Evolutionary conservation across 129 eudicot species (phyloP).

Genomic region (Lactuca saligna): DNA sequence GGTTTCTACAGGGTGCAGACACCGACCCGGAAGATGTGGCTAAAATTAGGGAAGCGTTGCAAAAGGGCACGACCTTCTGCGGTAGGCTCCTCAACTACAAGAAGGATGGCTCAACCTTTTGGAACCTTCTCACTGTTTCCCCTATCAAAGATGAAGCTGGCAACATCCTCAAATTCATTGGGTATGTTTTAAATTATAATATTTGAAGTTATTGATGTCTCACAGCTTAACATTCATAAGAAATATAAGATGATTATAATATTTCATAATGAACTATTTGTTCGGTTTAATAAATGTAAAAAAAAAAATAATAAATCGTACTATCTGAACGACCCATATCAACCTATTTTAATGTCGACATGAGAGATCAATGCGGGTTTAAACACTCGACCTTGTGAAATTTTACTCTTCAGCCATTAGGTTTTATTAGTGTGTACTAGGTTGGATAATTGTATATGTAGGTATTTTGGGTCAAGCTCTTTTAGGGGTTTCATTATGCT

Average conservation of each 20-base stretch:
- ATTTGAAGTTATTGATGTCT: too few species aligned
- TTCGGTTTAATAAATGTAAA: too few species aligned
- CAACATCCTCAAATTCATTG: slow-evolving; percentile 86
- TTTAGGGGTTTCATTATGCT: neutral
- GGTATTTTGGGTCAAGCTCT: too few species aligned
- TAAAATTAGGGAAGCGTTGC: slow-evolving; percentile 80
- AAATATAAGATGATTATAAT: neutral
- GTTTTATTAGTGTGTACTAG: neutral
- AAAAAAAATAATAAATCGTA: too few species aligned
- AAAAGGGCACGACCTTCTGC: slow-evolving; percentile 64
- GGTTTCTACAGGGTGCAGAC: slow-evolving; percentile 87
- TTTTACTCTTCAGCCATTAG: too few species aligned
- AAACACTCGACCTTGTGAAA: too few species aligned
- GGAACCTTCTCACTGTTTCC: slow-evolving; percentile 95
- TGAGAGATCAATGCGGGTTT: too few species aligned
- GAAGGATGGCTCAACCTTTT: slow-evolving; percentile 91
- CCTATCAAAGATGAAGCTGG: slow-evolving; percentile 96
- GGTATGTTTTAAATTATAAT: slow-evolving; percentile 39
- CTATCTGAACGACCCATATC: too few species aligned
- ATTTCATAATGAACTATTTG: too few species aligned
- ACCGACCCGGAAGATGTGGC: slow-evolving; percentile 94
- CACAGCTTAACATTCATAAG: neutral
- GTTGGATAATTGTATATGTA: neutral
- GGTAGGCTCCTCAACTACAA: slow-evolving; percentile 91
- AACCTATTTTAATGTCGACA: too few species aligned